Conservation (phyloP, 495 filamentous ascomycete genomes). For the Bacidia rubella region DNA sequence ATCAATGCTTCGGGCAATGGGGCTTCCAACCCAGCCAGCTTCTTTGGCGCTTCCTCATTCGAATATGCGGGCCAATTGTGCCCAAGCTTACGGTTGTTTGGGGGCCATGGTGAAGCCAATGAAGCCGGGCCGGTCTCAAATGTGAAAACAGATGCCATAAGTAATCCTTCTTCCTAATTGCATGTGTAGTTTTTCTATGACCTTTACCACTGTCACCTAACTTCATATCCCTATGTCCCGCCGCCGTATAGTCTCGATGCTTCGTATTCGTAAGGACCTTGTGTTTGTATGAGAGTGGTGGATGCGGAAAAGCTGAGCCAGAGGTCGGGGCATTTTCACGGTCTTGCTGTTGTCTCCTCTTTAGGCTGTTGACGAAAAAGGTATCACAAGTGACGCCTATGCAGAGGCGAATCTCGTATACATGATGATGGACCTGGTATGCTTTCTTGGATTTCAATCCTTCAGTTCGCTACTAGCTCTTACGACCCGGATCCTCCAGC, state of each 20-base stretch:
- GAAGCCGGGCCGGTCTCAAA: conserved; percentile 79
- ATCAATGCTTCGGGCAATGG: conserved; percentile 41
- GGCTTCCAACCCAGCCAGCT: conserved; percentile 9
- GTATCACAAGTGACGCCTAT: too few relatives aligned
- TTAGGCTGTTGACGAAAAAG: neutral
- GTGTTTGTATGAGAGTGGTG: conserved; percentile 37
- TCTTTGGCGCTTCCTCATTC: neutral
- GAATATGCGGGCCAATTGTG: neutral
- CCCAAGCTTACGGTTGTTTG: too few relatives aligned
- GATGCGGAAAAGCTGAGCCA: conserved; percentile 37
- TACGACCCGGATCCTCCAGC: too few relatives aligned
- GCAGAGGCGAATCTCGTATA: too few relatives aligned
- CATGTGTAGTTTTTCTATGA: too few relatives aligned
- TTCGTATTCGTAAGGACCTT: conserved; percentile 26
- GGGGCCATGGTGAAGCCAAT: conserved; percentile 81
- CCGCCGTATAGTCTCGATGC: conserved; percentile 16
- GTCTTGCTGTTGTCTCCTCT: neutral
- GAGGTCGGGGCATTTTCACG: conserved; percentile 48
- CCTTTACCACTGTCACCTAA: neutral
- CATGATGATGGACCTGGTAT: too few relatives aligned
- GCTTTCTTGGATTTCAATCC: too few relatives aligned
- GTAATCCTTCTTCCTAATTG: neutral
- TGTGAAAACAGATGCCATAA: conserved; percentile 92
- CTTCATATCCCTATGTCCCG: conserved; percentile 7
- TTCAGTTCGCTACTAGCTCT: too few relatives aligned